Base-by-base conservation (phyloP, 805 yeast species). In the Pichia occidentalis region DNA sequence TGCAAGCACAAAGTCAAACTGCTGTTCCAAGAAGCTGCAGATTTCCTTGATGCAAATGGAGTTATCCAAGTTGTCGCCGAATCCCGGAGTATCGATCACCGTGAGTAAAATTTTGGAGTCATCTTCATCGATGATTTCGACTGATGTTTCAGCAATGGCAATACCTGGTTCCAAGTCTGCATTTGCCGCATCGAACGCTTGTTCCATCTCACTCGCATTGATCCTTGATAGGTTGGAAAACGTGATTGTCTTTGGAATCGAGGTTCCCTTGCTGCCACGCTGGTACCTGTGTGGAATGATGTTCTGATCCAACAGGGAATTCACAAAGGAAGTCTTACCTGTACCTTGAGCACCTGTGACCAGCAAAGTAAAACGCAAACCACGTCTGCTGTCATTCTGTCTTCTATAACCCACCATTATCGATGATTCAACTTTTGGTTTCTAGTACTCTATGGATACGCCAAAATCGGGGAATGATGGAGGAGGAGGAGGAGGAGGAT, bases 251-350 rank as follows among this genome's bases (percentile, higher is more conserved):
- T 71, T 68, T 18, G 77, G 60, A 23, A 57, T 45, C 1, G 57
- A 44, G 13, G 43, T 45, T 8, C n/a, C 25, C 7, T 41, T 47
- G 2, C 53, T 37, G 3, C 57, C 31, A 1, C 56, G 36, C 12
- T 61, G 61, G 49, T 65, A 81, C 40, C 75, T 68, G 49, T 80
- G 85, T 13, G 77, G 71, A 44, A 82, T 56, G 26, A 82, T 67
- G 40, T 70, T 72, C 27, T 77, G 74, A 53, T 77, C 83, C 43
- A 83, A 57, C 35, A 83, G 55, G 30, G 83, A 70, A 52, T 83
- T 83, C 44, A 82, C 66, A 52, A 83, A 83, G 0, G 90, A 77
- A 16, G 88, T 75, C 54, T 82, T 83, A 9, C 94, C 94, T 0
- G 85, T 73, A 13, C 90, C 90, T 44, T 77, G 70, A 32, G 75